Evolutionary conservation across 371 early-diverging fungal species (phyloP), one percentile per base, ranked within the genome.

Genomic region (Mortierella sp.): DNA sequence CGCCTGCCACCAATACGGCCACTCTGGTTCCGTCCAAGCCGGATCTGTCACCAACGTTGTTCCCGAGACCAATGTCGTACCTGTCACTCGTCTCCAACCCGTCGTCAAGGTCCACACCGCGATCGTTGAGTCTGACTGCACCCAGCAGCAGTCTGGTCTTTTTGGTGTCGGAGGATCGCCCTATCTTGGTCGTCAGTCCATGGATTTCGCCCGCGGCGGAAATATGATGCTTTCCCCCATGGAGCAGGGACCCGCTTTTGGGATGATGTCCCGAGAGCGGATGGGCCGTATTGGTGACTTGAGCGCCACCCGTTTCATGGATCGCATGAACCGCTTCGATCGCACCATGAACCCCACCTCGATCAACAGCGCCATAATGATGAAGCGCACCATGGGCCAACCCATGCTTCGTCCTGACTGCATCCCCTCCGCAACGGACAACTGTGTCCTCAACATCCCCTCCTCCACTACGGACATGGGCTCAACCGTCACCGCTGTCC

Each of bases 21-120:
- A 55, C 43, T 70, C 81, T 11, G 81, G 81, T n/a, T 71, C 61
- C 14, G 79, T 81, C 53, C 31, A 37, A 3, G 40, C 74, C 24
- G 82, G 82, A 4, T 81, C 82, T 28, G 53, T 72, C 53, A 81
- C 86, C 55, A 72, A 74, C 64, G 44, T 85, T 28, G 28, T 50
- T 37, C 86, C 86, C 13, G 74, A 76, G 54, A 81, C 82, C 0
- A 67, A 85, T 19, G 72, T 85, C 57, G 77, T 44, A 5, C 81
- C 85, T 34, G 76, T 85, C 72, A 81, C 82, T n/a, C 86, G 82
- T n/a, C 78, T 79, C 61, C 82, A 85, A 21, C 86, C 86, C 59
- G 43, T 76, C n/a, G 76, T 85, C 59, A 74, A 85, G 59, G n/a
- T 71, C 26, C 73, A 75, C 24, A 59, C 81, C 2, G 81, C 86